phyloP scores from a whole-genome alignment of 257 asterid genomes.

The Solanum sitiens region DNA sequence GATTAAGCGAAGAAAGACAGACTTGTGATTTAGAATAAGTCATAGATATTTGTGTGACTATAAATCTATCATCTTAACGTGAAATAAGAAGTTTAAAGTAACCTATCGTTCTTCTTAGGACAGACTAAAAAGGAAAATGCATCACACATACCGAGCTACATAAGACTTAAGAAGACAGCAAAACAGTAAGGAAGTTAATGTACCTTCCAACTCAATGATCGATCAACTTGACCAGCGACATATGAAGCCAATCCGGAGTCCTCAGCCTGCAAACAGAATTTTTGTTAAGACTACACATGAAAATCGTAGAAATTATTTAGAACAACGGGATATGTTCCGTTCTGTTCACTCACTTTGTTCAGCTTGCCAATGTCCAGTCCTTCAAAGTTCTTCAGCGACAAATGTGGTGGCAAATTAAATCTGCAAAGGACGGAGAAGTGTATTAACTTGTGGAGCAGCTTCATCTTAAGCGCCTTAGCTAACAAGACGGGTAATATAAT shows the following conservation, averaged over 20 bases:
- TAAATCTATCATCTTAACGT: background rate
- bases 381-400: conserved; percentile 79
- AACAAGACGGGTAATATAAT: background rate
- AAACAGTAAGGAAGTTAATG: background rate
- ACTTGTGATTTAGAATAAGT: background rate
- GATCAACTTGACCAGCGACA: conserved; percentile 86
- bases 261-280: conserved; percentile 27
- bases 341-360: conserved; percentile 45
- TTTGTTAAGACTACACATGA: background rate
- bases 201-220: conserved; percentile 89
- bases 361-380: conserved; percentile 76
- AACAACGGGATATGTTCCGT: background rate
- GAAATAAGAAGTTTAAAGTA: background rate
- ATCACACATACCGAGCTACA: background rate
- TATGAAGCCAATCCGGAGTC: conserved; percentile 83
- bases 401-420: conserved; percentile 46
- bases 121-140: background rate
- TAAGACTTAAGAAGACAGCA: background rate
- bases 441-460: background rate
- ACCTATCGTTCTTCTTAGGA: background rate
- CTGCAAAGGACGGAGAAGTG: background rate
- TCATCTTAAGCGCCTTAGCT: background rate
- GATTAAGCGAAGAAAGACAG: background rate
- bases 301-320: background rate
- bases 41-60: background rate